Evolutionary conservation across 352 stramenopile species (phyloP).

Genomic region (Phytopythium helicoides): DNA sequence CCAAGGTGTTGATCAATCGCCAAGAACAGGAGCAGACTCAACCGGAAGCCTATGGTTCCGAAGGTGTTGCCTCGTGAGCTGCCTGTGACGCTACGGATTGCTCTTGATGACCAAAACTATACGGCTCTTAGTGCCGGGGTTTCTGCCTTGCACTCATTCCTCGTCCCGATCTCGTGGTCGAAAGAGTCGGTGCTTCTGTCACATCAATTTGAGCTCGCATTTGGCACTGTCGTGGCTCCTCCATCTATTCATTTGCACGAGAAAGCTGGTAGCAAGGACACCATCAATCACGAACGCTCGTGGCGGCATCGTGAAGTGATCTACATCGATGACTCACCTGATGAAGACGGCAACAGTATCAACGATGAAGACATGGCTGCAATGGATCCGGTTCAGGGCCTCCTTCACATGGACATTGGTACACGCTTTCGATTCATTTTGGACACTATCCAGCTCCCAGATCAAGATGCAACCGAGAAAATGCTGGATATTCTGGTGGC

Average conservation of each 20-base stretch:
- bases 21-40: conserved; percentile 27
- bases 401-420: conserved; percentile 56
- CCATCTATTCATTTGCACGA: conserved; percentile 38
- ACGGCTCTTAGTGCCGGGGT: conserved; percentile 46
- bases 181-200: conserved; percentile 1
- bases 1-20: conserved; percentile 14
- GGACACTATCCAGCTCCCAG: conserved; percentile 39
- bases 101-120: conserved; percentile 67
- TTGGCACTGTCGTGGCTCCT: conserved; percentile 27
- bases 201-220: conserved; percentile 19
- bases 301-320: conserved; percentile 24
- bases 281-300: neutral
- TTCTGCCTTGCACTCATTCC: conserved; percentile 47
- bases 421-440: conserved; percentile 53
- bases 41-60: conserved; percentile 7
- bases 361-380: conserved; percentile 49
- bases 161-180: conserved; percentile 27
- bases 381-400: conserved; percentile 53
- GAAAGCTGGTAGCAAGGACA: conserved; percentile 12
- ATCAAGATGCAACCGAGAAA: conserved; percentile 37
- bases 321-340: conserved; percentile 43
- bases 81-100: conserved; percentile 46
- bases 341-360: conserved; percentile 35
- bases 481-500: conserved; percentile 56
- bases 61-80: conserved; percentile 42